A percentile compares a stretch with the other conserved stretches of the same genome.
Conservation (phyloP, 441 rosid species). For the Mallotus repandus region DNA sequence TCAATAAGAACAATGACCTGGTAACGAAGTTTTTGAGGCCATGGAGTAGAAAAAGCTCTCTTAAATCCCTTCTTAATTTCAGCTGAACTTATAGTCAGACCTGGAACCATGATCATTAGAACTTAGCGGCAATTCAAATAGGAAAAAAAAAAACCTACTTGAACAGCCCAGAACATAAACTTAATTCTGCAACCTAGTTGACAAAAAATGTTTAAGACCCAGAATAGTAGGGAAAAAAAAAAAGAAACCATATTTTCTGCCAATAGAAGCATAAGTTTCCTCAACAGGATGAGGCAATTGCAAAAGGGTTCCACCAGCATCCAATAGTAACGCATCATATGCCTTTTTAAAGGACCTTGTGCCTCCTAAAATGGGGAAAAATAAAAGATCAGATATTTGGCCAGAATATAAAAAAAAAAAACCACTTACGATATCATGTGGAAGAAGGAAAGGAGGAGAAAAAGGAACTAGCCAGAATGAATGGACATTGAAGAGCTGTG, state of each 20-base stretch:
- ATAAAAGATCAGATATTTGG: not conserved
- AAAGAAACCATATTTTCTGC: constrained; percentile 66
- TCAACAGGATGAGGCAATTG: constrained; percentile 72
- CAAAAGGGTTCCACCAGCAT: constrained; percentile 90
- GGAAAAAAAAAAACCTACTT: not conserved
- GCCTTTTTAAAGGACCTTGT: constrained; percentile 43
- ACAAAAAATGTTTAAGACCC: no score
- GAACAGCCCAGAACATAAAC: not conserved
- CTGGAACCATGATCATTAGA: constrained; percentile 29
- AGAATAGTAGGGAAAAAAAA: not conserved
- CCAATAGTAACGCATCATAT: constrained; percentile 75
- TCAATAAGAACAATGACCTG: constrained; percentile 45
- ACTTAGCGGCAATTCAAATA: not conserved
- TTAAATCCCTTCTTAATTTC: constrained; percentile 81
- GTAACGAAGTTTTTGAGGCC: constrained; percentile 83
- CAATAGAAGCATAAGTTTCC: constrained; percentile 73
- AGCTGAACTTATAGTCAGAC: constrained; percentile 54
- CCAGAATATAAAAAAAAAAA: constrained; percentile 14
- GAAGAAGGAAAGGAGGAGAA: not conserved
- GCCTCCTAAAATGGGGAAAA: constrained; percentile 16
- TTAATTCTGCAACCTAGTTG: not conserved
- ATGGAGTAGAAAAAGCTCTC: constrained; percentile 75
- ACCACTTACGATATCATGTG: not conserved
- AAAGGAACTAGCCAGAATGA: constrained; percentile 31
- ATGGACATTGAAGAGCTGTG: constrained; percentile 35